Evolutionary conservation across 1,139 yeast genomes (phyloP).

Genomic region (Yamadazyma taylorii): DNA sequence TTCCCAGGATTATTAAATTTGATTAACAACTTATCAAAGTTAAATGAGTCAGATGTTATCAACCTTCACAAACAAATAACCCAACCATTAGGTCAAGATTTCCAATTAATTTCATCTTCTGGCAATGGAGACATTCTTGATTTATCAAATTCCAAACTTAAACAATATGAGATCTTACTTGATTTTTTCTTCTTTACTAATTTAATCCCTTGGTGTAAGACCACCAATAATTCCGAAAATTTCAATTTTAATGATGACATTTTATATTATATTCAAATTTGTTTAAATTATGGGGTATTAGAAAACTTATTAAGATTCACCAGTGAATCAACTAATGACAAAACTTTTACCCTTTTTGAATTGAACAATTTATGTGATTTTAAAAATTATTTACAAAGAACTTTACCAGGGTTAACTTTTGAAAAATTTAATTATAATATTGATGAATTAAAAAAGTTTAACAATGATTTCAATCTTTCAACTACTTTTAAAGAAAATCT

Average conservation of each 20-base stretch:
- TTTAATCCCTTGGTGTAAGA: slow-evolving; percentile 73
- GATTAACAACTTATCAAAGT: slow-evolving; percentile 29
- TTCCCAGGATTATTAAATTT: slow-evolving; percentile 60
- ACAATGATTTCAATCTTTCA: slow-evolving; percentile 22
- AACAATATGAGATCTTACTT: slow-evolving; percentile 49
- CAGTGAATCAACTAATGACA: slow-evolving; percentile 57
- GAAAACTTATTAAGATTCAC: slow-evolving; percentile 74
- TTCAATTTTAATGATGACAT: slow-evolving; percentile 48
- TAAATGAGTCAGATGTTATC: slow-evolving; percentile 24
- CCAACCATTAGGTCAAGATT: slow-evolving; percentile 22
- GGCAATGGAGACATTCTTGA: slow-evolving; percentile 42
- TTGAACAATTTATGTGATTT: slow-evolving; percentile 59
- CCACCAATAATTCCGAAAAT: slow-evolving; percentile 49
- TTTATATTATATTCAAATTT: slow-evolving; percentile 37
- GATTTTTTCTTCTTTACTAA: slow-evolving; percentile 60
- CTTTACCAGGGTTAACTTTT: slow-evolving; percentile 57
- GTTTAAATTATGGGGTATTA: slow-evolving; percentile 63
- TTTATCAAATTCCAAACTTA: slow-evolving; percentile 51
- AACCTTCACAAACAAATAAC: slow-evolving; percentile 28
- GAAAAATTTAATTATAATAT: slow-evolving; percentile 23
- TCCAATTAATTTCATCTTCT: slow-evolving; percentile 17
- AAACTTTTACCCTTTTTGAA: slow-evolving; percentile 33
- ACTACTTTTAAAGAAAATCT: slow-evolving; percentile 29
- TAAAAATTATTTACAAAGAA: slow-evolving; percentile 65
- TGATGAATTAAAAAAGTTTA: slow-evolving; percentile 3